phyloP scores from a whole-genome alignment of 805 yeast genomes.

The Yarrowia sp. region DNA sequence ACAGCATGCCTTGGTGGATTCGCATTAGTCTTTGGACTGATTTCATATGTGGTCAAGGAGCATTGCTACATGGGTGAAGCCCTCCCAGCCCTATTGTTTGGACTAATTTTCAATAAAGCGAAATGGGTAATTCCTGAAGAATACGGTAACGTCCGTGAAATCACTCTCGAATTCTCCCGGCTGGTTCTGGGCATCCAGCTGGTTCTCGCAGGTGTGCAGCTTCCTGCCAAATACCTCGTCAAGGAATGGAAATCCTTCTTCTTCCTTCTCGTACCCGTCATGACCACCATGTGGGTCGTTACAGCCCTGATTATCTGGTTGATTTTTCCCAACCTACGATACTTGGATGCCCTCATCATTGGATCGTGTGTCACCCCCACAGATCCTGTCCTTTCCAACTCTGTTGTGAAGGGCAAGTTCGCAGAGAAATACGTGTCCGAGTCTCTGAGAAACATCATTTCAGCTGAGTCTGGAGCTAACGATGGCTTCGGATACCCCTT shows the following conservation, averaged over 20 bases:
- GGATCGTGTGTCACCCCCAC: constrained; percentile 75
- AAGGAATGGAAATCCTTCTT: constrained; percentile 57
- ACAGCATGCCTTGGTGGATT: constrained; percentile 63
- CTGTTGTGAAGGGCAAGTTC: constrained; percentile 68
- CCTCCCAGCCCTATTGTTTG: constrained; percentile 60
- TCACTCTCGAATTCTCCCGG: constrained; percentile 58
- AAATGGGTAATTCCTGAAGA: constrained; percentile 54
- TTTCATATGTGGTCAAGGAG: constrained; percentile 59
- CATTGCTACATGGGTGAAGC: constrained; percentile 62
- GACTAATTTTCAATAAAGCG: constrained; percentile 55
- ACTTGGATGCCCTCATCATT: constrained; percentile 55
- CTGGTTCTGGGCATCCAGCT: constrained; percentile 68
- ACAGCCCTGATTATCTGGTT: constrained; percentile 62
- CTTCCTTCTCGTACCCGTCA: constrained; percentile 60
- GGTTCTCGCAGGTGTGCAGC: constrained; percentile 67
- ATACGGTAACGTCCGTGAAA: constrained; percentile 47
- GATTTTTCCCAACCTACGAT: constrained; percentile 55
- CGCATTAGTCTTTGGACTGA: constrained; percentile 53
- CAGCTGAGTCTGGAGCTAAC: constrained; percentile 73
- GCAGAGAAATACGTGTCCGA: constrained; percentile 61
- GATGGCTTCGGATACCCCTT: constrained; percentile 64
- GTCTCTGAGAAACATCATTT: constrained; percentile 55
- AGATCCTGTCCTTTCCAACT: constrained; percentile 71
- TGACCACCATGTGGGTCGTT: constrained; percentile 68
- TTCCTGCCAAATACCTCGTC: constrained; percentile 63